Base-by-base conservation (phyloP, 345 rosid genomes). In the Euphorbia tirucalli region DNA sequence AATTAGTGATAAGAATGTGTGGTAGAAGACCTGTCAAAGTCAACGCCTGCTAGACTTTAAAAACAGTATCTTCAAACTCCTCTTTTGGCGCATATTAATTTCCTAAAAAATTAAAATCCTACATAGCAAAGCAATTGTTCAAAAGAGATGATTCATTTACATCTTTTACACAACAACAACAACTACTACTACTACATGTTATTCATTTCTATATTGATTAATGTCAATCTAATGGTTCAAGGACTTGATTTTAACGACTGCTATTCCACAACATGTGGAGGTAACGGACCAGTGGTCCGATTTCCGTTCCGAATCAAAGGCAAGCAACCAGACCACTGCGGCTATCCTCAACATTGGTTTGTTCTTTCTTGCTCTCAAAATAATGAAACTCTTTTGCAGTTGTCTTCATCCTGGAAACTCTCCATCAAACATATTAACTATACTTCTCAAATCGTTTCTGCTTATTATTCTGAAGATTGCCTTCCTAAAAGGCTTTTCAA, bases 341-440 rank as follows among this genome's bases (percentile, higher is more conserved):
- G 52, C 18, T 46, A 46, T 46, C 52, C 52, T 46, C 19, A 15
- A 46, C 52, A 46, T 24, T 61, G 71, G 48, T 68, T 68, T 54
- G 48, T 0, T 31, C 44, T 68, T 0, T 54, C 71, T 11, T 68
- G 71, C 14, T 30, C 43, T 1, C 31, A 35, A 8, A 60, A 5
- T 0, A 60, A 60, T 16, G 65, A 60, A 0, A 60, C 65, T 14
- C 3, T 60, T 3, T 18, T 44, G 8, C 30, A 65, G 35, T 1
- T 44, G 52, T 7, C 69, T 11, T 4, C 52, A 21, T 11, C 52
- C 10, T 44, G 49, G 54, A 28, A 65, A 16, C 10, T 25, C 55
- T 4, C 0, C 30, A 25, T 74, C 19, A 3, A 48, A 14, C 4
- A 31, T 0, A 74, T 74, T 24, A 27, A 74, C 25, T 74, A 74